Evolutionary conservation across 805 yeast genomes (phyloP), one percentile per base, ranked within the genome.

Genomic region (Candida coquimbonensis): DNA sequence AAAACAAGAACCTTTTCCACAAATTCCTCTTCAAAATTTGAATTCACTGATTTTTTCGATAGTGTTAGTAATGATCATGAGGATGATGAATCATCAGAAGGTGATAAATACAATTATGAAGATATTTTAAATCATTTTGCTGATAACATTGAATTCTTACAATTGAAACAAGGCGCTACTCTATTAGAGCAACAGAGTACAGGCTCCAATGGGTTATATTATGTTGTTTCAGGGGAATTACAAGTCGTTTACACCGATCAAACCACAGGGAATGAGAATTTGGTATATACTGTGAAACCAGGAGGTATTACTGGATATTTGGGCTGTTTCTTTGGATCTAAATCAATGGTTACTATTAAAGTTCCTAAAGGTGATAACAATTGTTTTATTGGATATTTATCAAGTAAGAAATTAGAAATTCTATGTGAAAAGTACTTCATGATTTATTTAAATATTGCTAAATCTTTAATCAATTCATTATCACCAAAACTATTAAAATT

Each of bases 281-380:
- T 64, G 27, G 53, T 87, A 2, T 82, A 81, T 53, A 73, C 80
- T 0, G 80, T 88, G 2, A 66, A 73, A 14, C 70, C 82, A 2
- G 97, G 97, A 7, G 93, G 93, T 5, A 62, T 91, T 14, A 95
- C 91, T 0, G 98, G 98, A 0, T 91, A 87, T 58, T 62, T 91
- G 40, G 87, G 95, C 5, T 76, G 95, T 0, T 63, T 90, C 14
- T 74, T 89, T 9, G 93, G 96, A 0, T 79, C 83, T 50, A 78
- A 81, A 47, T 87, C 97, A 0, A 78, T 88, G 54, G 89, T 83
- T 3, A 77, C 80, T 19, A 75, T 90, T 7, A 72, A 65, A 36
- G 85, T 96, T 0, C 70, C 76, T 4, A 65, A 77, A 0, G 80
- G 78, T 40, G 6, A 13, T 2, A 27, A 34, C 11, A 34, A 38